phyloP scores from a whole-genome alignment of 768 basidiomycete genomes.

The Kwoniella newhampshirensis region DNA sequence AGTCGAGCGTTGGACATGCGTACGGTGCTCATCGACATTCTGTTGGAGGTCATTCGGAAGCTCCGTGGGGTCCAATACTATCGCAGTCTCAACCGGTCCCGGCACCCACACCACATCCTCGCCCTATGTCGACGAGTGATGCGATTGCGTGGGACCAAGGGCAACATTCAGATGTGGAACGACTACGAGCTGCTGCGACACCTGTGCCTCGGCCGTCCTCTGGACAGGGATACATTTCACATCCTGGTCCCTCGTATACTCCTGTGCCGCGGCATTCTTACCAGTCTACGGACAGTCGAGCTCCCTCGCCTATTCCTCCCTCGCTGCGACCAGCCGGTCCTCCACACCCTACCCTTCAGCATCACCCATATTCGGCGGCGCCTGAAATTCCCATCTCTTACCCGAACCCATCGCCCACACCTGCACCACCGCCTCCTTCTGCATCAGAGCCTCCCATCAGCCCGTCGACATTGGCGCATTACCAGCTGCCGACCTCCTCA shows the following conservation, averaged over 20 bases:
- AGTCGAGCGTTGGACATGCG: neutral
- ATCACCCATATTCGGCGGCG: slow-evolving; percentile 16
- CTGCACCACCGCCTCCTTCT: slow-evolving; percentile 30
- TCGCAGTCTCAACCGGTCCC: slow-evolving; percentile 31
- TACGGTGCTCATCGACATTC: slow-evolving; percentile 41
- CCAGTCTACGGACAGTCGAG: slow-evolving; percentile 5
- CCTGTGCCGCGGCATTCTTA: slow-evolving; percentile 6
- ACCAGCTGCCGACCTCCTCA: slow-evolving; percentile 33
- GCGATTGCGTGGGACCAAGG: slow-evolving; percentile 18
- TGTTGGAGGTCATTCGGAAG: slow-evolving; percentile 26
- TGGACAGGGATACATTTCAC: slow-evolving; percentile 8
- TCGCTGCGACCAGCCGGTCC: slow-evolving; percentile 22
- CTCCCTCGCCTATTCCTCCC: slow-evolving; percentile 24
- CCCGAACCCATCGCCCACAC: slow-evolving; percentile 20
- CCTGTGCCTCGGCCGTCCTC: slow-evolving; percentile 33
- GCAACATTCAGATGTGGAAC: slow-evolving; percentile 17
- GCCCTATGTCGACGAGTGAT: slow-evolving; percentile 33
- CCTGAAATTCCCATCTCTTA: slow-evolving; percentile 8
- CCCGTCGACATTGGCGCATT: slow-evolving; percentile 16
- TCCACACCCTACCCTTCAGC: slow-evolving; percentile 14
- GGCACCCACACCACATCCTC: slow-evolving; percentile 24
- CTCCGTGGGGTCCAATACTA: slow-evolving; percentile 34
- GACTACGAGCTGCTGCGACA: slow-evolving; percentile 15
- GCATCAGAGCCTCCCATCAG: slow-evolving; percentile 36
- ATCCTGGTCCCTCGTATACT: neutral